Base-by-base conservation (phyloP, 106 monocot genomes). In the Dendrobium huoshanense region DNA sequence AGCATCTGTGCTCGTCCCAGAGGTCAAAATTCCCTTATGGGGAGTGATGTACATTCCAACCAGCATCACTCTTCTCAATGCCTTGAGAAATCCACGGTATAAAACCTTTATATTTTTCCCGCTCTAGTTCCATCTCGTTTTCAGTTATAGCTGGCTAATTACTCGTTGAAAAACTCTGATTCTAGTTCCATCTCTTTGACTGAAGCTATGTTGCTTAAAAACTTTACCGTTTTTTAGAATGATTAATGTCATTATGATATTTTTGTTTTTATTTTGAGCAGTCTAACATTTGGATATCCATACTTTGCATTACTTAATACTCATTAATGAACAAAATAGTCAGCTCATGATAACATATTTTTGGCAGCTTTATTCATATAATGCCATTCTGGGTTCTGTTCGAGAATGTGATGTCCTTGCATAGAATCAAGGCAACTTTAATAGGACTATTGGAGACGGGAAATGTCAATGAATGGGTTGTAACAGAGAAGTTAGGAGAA, bases 351-450 rank as follows among this genome's bases (percentile, higher is more conserved):
- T 61, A 22, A 3, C 5, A 22, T 18, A 58, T 7, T 29, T 70
- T 70, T 72, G 15, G 1, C 72, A 72, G 72, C 15, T 72, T 72
- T 37, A 72, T 72, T 33, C 72, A 72, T 33, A 72, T 72, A 72
- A 72, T 72, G 72, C 72, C 72, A 11, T 65, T 85, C 58, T 88
- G 88, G 88, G 85, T 88, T 27, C 72, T 88, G 17, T 88, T 88
- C 41, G 88, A 88, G 85, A 88, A 88, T 65, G 88, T 85, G 40
- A 88, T 88, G 88, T 77, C 88, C 37, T 65, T 88, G 83, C 88
- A 85, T 61, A 82, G 88, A 7, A 79, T 82, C 67, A 79, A 76
- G 55, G 82, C 88, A 15, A 83, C 85, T 49, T 41, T 85, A 19
- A 72, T 80, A 0, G 88, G 88, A 16, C 45, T 88, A 15, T 64